Evolutionary conservation across 441 rosid genomes (phyloP).

Genomic region (Iberis amara): DNA sequence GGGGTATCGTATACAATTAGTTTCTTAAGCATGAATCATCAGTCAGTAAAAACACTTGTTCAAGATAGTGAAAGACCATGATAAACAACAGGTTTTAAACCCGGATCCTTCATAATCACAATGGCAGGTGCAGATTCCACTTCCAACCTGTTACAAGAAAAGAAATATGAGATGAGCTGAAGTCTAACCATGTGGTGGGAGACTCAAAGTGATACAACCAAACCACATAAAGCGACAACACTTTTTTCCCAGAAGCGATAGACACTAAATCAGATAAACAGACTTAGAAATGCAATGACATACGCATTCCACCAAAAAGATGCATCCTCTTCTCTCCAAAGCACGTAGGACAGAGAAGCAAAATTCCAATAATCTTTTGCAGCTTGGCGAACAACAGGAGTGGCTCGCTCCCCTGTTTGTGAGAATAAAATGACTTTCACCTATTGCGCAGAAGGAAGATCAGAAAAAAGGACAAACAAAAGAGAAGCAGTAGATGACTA

Average conservation of each 20-base stretch:
- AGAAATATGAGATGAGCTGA: constrained; percentile 27
- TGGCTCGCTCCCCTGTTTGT: constrained; percentile 93
- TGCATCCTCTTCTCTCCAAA: constrained; percentile 93
- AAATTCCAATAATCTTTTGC: constrained; percentile 73
- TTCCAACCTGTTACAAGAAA: constrained; percentile 60
- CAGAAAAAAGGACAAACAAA: constrained; percentile 11
- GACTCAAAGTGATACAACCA: constrained; percentile 5
- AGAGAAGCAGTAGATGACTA: neutral
- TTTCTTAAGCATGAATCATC: constrained; percentile 24
- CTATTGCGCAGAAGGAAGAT: constrained; percentile 36
- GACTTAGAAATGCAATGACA: constrained; percentile 30
- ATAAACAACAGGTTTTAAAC: constrained; percentile 76
- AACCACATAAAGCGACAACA: constrained; percentile 8
- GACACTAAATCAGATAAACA: constrained; percentile 6
- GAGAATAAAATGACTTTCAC: constrained; percentile 92
- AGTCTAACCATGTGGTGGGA: constrained; percentile 9
- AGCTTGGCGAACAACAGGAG: constrained; percentile 75
- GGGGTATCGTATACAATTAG: constrained; percentile 25
- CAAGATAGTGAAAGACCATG: constrained; percentile 51
- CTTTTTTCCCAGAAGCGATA: constrained; percentile 6
- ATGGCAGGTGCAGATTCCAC: constrained; percentile 97
- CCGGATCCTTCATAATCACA: constrained; percentile 83
- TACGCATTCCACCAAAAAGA: constrained; percentile 95
- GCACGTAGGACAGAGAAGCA: constrained; percentile 72
- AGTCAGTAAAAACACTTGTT: constrained; percentile 25